phyloP scores from a whole-genome alignment of 176 grass and related monocot genomes.

The Coix lacrymajobi region DNA sequence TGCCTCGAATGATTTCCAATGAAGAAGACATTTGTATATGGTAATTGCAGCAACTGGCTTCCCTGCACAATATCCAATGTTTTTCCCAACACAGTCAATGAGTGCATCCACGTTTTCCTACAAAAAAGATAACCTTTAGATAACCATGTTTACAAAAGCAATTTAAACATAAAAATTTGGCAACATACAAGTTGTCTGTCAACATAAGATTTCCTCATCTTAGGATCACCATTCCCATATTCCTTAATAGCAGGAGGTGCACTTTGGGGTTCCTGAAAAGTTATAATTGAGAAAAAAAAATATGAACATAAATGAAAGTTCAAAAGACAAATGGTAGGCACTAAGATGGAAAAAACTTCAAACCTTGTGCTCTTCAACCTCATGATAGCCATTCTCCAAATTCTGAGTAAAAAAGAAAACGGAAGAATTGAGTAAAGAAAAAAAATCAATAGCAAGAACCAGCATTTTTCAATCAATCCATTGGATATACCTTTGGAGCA shows the following conservation, averaged over 20 bases:
- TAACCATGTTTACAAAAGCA: constrained; percentile 27
- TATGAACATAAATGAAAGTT: constrained; percentile 4
- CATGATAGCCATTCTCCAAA: constrained; percentile 62
- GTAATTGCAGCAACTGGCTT: constrained; percentile 92
- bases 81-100: constrained; percentile 66
- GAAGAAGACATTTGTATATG: constrained; percentile 96
- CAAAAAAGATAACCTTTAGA: constrained; percentile 32
- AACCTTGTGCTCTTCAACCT: constrained; percentile 60
- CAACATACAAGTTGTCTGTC: constrained; percentile 81
- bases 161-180: constrained; percentile 21
- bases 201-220: constrained; percentile 48
- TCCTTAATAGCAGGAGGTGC: constrained; percentile 89
- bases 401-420: constrained; percentile 28
- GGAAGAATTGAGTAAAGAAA: constrained; percentile 12
- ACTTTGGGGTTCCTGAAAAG: constrained; percentile 87
- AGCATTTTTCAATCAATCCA: constrained; percentile 22
- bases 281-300: constrained; percentile 1
- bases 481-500: constrained; percentile 52
- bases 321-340: not conserved
- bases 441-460: not conserved
- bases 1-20: constrained; percentile 99
- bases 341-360: not conserved
- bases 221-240: constrained; percentile 57
- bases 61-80: constrained; percentile 78
- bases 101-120: constrained; percentile 90